Base-by-base conservation (phyloP, 1,284 basidiomycete species). In the Cryptococcus deneoformans region DNA sequence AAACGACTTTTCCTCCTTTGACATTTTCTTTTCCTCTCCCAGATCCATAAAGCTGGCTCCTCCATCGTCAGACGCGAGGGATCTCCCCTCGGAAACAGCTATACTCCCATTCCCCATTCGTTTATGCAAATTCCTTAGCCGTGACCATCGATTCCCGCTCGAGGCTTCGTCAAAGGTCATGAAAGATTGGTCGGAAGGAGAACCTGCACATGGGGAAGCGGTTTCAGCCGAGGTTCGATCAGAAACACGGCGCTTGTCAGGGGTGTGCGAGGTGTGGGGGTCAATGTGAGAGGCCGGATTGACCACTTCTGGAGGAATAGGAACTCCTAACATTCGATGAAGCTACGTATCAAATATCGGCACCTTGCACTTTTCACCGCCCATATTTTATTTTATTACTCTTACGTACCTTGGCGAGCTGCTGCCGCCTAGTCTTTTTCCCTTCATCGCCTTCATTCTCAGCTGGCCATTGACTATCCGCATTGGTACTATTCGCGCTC, bases 381-480 rank as follows among this genome's bases (percentile, higher is more conserved):
- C 20, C 20, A 20, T 20, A 20, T 20, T 2, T 9, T 1, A 36
- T 42, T 29, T 44, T 12, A 43, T 37, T 2, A 9, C 0, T 42
- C 61, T 29, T 24, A 35, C 46, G 16, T 47, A 69, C 68, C 51
- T 71, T 71, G 12, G 67, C 61, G 1, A 71, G 55, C 50, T 69
- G 67, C 5, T 52, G 50, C 38, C 67, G 60, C 46, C 64, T 64
- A 11, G n/a, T 20, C 20, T 20, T 20, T 47, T 20, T 47, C 2
- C 37, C 50, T 14, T 65, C 65, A 42, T 67, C 67, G 14, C 40
- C 49, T 10, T 58, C 59, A 10, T 53, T 47, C 2, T 39, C 45
- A 24, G 52, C 56, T 8, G 12, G 24, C n/a, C 35, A 3, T 20
- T 46, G 48, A n/a, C 48, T 49, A n/a, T 50, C 44, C 2, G 48